Percentiles rank a stretch among this genome's conserved stretches.
Conservation (phyloP, 2,329 filamentous ascomycete genomes). For the Botrytis porri region DNA sequence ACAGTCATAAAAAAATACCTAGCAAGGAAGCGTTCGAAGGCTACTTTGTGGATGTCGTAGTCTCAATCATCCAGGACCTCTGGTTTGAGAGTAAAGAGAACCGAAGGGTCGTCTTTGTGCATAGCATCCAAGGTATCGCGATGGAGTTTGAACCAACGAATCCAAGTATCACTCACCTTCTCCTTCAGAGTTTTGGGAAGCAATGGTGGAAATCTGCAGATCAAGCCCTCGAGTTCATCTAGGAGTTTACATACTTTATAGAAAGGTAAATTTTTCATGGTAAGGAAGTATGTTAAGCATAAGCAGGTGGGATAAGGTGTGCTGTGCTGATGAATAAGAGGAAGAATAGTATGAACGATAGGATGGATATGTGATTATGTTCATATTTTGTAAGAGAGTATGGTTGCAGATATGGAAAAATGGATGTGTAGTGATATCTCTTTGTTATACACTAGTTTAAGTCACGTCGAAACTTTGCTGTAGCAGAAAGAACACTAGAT, state of each 20-base stretch:
- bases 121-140: conserved; percentile 52
- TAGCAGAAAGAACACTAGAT: too few species aligned
- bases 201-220: conserved; percentile 41
- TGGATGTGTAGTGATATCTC: background rate
- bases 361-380: background rate
- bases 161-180: conserved; percentile 55
- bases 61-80: conserved; percentile 72
- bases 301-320: background rate
- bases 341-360: background rate
- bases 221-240: conserved; percentile 56
- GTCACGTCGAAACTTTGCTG: background rate
- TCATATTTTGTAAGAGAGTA: background rate
- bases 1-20: conserved; percentile 37
- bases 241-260: conserved; percentile 71
- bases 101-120: conserved; percentile 8
- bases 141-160: conserved; percentile 68
- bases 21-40: conserved; percentile 64
- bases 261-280: conserved; percentile 60
- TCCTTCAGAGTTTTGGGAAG: conserved; percentile 43
- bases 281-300: conserved; percentile 14
- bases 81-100: conserved; percentile 3
- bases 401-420: background rate
- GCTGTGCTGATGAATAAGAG: background rate
- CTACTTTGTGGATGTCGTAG: conserved; percentile 63
- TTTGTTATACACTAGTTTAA: background rate